phyloP scores from a whole-genome alignment of 306 rosid genomes.

The Cicer cuneatum region DNA sequence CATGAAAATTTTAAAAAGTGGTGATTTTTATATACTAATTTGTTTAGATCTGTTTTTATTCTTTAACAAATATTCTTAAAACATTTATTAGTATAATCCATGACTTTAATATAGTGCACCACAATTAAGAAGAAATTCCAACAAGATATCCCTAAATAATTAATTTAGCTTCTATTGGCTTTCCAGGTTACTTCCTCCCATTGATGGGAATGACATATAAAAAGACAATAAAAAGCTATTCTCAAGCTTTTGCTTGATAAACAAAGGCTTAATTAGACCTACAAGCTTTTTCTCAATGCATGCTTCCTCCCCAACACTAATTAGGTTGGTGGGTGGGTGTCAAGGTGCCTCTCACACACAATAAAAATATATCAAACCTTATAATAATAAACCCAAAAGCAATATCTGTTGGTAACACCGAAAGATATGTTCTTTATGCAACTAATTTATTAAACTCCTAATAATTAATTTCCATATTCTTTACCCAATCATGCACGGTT shows the following conservation, averaged over 20 bases:
- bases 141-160: not conserved
- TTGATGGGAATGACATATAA: conserved; percentile 16
- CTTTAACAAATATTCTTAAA: no score
- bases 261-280: conserved; percentile 23
- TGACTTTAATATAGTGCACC: no score
- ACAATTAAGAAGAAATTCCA: no score
- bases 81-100: no score
- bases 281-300: conserved; percentile 27
- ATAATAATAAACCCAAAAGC: not conserved
- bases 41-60: no score
- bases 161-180: not conserved
- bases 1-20: no score
- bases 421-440: conserved; percentile 10
- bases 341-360: conserved; percentile 3
- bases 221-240: not conserved
- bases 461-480: not conserved
- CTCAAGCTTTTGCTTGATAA: conserved; percentile 24
- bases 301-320: conserved; percentile 25
- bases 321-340: conserved; percentile 38
- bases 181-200: conserved; percentile 23
- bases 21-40: no score
- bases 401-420: not conserved
- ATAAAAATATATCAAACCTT: not conserved
- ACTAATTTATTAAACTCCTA: not conserved
- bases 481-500: not conserved